These are phyloP conservation scores for Peniophora sp. DNA, from an alignment of 1,284 basidiomycete species.

Conservation along the genomic window DNA sequence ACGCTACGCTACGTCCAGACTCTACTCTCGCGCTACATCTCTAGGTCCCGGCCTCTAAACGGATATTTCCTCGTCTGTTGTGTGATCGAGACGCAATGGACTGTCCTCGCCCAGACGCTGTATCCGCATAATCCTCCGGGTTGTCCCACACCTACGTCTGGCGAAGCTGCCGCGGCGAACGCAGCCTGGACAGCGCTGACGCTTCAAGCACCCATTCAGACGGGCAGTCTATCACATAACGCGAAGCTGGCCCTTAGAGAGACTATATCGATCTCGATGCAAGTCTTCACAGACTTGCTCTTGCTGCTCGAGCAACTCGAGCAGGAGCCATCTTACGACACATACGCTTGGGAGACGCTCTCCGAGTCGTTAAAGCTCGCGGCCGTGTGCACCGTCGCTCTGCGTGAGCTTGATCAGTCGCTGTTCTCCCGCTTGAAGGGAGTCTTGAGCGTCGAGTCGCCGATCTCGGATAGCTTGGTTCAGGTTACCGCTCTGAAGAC, in stretches of 20 bases:
- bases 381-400: constrained; percentile 75
- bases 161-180: constrained; percentile 75
- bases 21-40: constrained; percentile 72
- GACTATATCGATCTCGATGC: constrained; percentile 53
- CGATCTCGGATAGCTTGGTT: constrained; percentile 72
- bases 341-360: constrained; percentile 85
- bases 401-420: constrained; percentile 59
- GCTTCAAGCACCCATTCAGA: constrained; percentile 34
- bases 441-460: constrained; percentile 76
- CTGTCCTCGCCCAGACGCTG: constrained; percentile 71
- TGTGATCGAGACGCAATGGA: constrained; percentile 79
- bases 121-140: constrained; percentile 22
- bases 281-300: constrained; percentile 68
- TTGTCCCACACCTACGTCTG: constrained; percentile 15
- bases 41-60: constrained; percentile 69
- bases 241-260: constrained; percentile 31
- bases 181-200: constrained; percentile 70
- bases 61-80: constrained; percentile 87
- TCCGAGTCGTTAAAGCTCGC: constrained; percentile 87
- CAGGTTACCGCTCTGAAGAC: constrained; percentile 85
- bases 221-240: constrained; percentile 24
- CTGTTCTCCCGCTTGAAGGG: constrained; percentile 69
- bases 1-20: constrained; percentile 52
- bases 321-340: constrained; percentile 65
- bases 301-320: constrained; percentile 77